Evolutionary conservation across 805 yeast genomes (phyloP), one percentile per base, ranked within the genome.

Genomic region (Metschnikowia lunata): DNA sequence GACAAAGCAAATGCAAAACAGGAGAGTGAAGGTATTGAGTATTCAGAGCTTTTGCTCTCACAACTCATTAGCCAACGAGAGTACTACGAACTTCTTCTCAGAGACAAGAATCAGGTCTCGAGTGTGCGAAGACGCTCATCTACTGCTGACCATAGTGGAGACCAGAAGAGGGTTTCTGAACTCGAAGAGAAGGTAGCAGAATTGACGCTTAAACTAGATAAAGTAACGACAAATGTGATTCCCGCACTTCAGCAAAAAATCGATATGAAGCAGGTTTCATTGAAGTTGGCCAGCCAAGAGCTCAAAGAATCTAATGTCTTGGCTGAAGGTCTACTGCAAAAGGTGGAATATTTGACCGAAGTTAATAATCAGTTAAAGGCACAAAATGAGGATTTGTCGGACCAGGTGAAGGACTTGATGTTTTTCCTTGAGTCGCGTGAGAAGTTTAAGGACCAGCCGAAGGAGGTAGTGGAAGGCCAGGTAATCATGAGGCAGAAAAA

Each of bases 11-110:
- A 29, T 5, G 28, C 43, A 6, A 35, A 34, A 28, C 41, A 30
- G 42, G 46, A 47, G 9, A 35, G 31, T 7, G 51, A 48, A 8
- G 48, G 40, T 14, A 39, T 85, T 46, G 97, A 89, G 59, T 89
- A 89, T 57, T 83, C 95, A 0, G 85, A 85, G 56, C 69, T 89
- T 33, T 64, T 89, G 26, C 73, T 88, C 8, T 80, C 89, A 2
- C 96, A 89, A 57, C 66, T 89, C 42, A 95, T 88, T 44, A 83
- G 93, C 7, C 96, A 89, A 61, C 70, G 95, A 45, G 91, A 85
- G 48, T 85, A 82, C 61, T 89, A 84, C 59, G 96, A 88, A 57
- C 65, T 69, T 11, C 51, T 69, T 14, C 44, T 69, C 18, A 48
- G 51, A 11, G 64, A 62, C 33, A 53, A 50, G 28, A 57, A 42